Evolutionary conservation across 2,329 filamentous ascomycete species (phyloP).

Genomic region (Stachybotrys chartarum): DNA sequence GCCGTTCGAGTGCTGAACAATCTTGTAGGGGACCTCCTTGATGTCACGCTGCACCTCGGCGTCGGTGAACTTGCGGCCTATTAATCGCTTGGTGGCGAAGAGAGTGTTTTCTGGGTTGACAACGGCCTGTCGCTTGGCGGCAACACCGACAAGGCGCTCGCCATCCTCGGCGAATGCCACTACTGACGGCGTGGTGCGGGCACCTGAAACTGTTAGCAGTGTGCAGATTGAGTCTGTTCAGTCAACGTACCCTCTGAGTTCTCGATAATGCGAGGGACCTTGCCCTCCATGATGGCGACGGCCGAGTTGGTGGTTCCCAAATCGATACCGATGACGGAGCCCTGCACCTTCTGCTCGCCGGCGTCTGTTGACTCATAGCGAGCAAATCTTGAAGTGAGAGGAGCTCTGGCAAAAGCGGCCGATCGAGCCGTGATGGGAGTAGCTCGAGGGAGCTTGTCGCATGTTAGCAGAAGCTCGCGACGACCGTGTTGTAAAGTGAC

Average conservation of each 20-base stretch:
- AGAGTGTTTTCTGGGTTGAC: slow-evolving; percentile 98
- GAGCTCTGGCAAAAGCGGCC: slow-evolving; percentile 59
- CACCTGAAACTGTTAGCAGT: slow-evolving; percentile 15
- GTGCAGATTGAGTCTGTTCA: neutral
- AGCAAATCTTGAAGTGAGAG: slow-evolving; percentile 66
- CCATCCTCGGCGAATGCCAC: slow-evolving; percentile 94
- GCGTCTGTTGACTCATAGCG: slow-evolving; percentile 63
- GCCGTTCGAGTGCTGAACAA: slow-evolving; percentile 92
- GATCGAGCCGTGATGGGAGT: slow-evolving; percentile 61
- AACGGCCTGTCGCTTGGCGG: slow-evolving; percentile 95
- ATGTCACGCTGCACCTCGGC: slow-evolving; percentile 92
- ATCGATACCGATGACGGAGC: slow-evolving; percentile 96
- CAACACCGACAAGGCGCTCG: slow-evolving; percentile 93
- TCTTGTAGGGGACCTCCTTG: slow-evolving; percentile 98
- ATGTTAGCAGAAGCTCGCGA: slow-evolving; percentile 8
- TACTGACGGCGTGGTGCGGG: slow-evolving; percentile 58
- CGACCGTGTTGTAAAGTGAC: slow-evolving; percentile 24
- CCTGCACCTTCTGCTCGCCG: slow-evolving; percentile 67
- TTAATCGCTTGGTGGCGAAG: slow-evolving; percentile 97
- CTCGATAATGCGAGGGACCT: slow-evolving; percentile 91
- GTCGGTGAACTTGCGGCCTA: slow-evolving; percentile 95
- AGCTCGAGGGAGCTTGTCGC: slow-evolving; percentile 66
- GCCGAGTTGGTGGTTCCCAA: slow-evolving; percentile 97
- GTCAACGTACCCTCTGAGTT: slow-evolving; percentile 76
- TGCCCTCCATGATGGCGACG: slow-evolving; percentile 96